phyloP scores from a whole-genome alignment of 1,284 basidiomycete species.

The Heimioporus punctisporus region DNA sequence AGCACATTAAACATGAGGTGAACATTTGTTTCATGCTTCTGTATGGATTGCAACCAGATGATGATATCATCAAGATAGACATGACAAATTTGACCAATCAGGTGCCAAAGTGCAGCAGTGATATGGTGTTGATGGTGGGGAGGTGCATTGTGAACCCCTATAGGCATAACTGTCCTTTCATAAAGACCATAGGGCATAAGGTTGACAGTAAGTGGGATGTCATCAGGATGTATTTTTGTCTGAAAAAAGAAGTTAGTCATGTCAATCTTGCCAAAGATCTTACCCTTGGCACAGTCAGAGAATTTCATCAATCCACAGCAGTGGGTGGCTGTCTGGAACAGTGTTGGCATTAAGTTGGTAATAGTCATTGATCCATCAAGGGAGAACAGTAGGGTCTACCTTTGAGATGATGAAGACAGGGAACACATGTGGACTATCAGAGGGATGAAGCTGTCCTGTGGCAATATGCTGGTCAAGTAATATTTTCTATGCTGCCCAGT shows the following conservation, averaged over 20 bases:
- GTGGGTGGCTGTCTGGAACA: too few relatives aligned
- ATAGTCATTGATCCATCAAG: constrained; percentile 20
- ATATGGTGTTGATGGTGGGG: constrained; percentile 22
- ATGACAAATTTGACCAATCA: not conserved
- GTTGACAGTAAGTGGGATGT: constrained; percentile 18
- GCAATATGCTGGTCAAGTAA: too few relatives aligned
- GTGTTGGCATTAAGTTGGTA: constrained; percentile 10
- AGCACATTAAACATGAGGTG: not conserved
- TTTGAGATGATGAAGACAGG: constrained; percentile 13
- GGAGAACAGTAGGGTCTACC: constrained; percentile 2
- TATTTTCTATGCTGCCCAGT: too few relatives aligned
- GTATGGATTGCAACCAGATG: constrained; percentile 32
- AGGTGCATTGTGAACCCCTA: constrained; percentile 26
- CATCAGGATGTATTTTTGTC: constrained; percentile 28
- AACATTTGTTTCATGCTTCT: constrained; percentile 32
- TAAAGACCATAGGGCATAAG: constrained; percentile 28
- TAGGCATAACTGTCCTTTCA: constrained; percentile 32
- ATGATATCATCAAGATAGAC: constrained; percentile 43
- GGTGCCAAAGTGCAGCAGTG: constrained; percentile 5
- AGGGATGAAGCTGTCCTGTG: too few relatives aligned
- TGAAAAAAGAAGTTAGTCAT: constrained; percentile 33
- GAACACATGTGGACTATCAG: not conserved
- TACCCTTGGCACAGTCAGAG: constrained; percentile 10
- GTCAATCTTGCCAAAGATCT: constrained; percentile 33
- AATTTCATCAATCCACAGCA: too few relatives aligned